Evolutionary conservation across 768 basidiomycete genomes (phyloP), one percentile per base, ranked within the genome.

Genomic region (Kwoniella dejecticola): DNA sequence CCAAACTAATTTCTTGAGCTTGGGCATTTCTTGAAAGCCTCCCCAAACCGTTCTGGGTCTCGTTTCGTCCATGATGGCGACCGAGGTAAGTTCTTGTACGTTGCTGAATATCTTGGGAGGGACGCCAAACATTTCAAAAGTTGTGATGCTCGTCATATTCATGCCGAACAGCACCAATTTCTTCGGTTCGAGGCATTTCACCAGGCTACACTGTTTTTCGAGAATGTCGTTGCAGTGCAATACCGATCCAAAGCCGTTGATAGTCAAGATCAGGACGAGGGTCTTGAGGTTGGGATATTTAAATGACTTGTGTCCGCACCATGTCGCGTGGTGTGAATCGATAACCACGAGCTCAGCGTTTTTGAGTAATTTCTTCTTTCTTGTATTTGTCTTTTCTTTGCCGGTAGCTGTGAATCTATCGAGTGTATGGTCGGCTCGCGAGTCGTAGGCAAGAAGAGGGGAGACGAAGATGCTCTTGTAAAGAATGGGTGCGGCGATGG

Each of bases 231-330:
- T 17, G 1, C 36, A 1, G 13, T 56, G 54, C 1, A 56, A 26
- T 1, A 56, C 54, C 19, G 42, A 13, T 15, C 54, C 54, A 4
- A 46, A 24, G 4, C 42, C 42, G n/a, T 45, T 44, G 17, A 44
- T n/a, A 27, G 23, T 13, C 40, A 54, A 41, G n/a, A 26, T 19
- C 4, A 54, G 23, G 12, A 54, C 53, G 15, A 54, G 29, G n/a
- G 40, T 54, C 23, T 54, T 44, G 40, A 54, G 53, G 3, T 54
- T 42, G 12, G 53, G 54, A 45, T 56, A 56, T 24, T 56, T 56
- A 44, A 56, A 56, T 8, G 54, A 30, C 27, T 56, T 56, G 11
- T 56, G 30, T 10, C 42, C 42, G 24, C 54, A 56, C 54, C 54
- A 56, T n/a, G 41, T 45, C 8, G 54, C 42, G 33, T 56, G 54